phyloP scores from a whole-genome alignment of 352 stramenopile genomes.

The Thraustochytrium sp. region DNA sequence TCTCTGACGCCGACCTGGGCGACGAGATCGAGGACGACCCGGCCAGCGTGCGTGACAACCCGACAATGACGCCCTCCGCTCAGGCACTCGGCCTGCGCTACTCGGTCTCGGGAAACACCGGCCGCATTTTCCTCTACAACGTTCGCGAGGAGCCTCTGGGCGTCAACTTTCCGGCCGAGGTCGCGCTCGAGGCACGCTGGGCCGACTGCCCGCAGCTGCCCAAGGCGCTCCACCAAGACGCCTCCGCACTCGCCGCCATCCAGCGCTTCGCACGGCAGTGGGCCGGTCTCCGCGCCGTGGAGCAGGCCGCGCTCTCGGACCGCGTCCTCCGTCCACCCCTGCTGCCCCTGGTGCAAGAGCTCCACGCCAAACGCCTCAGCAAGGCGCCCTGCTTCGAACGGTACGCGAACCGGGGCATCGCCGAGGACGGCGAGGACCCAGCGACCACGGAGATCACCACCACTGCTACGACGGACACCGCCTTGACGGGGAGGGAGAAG shows the following conservation, averaged over 20 bases:
- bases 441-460: not conserved
- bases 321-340: not conserved
- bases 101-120: constrained; percentile 30
- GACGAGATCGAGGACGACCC: constrained; percentile 77
- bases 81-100: not conserved
- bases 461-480: not conserved
- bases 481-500: not conserved
- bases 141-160: not conserved
- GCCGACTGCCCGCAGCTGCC: not conserved
- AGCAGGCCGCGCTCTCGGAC: not conserved
- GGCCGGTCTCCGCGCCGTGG: constrained; percentile 12
- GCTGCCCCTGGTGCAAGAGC: not conserved
- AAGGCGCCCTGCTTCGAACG: constrained; percentile 39
- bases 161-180: not conserved
- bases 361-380: not conserved
- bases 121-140: constrained; percentile 7
- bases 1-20: constrained; percentile 61
- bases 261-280: constrained; percentile 10
- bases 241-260: not conserved
- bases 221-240: not conserved
- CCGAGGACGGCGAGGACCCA: not conserved
- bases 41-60: too few species aligned
- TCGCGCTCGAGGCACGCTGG: not conserved
- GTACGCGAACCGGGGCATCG: not conserved
- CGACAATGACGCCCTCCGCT: not conserved